phyloP scores from a whole-genome alignment of 75 land plant species.

The Sequoiadendron giganteum region DNA sequence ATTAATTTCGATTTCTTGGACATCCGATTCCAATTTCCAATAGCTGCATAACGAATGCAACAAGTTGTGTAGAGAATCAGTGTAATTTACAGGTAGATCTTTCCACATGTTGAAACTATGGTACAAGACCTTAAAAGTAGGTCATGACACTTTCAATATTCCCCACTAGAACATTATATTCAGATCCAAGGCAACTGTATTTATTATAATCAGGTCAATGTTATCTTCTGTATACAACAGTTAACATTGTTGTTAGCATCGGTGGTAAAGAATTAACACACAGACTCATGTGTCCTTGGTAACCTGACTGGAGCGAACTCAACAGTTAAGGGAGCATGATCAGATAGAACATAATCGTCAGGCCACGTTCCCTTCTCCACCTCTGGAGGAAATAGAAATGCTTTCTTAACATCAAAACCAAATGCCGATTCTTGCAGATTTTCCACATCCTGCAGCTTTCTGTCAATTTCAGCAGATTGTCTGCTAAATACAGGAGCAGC shows the following conservation, averaged over 20 bases:
- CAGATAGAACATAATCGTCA: constrained; percentile 76
- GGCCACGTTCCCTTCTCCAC: constrained; percentile 93
- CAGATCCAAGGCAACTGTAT: not conserved
- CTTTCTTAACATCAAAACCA: constrained; percentile 70
- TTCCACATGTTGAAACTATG: not conserved
- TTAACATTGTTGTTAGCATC: not conserved
- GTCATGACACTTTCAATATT: not conserved
- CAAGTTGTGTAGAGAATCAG: not conserved
- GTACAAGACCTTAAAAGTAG: not conserved
- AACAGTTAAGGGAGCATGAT: constrained; percentile 85
- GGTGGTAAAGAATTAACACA: not conserved
- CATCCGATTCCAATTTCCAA: not conserved
- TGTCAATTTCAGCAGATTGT: not conserved
- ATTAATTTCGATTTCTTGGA: not conserved
- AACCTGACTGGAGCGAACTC: constrained; percentile 40
- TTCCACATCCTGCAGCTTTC: not conserved
- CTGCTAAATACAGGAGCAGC: not conserved
- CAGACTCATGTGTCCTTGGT: not conserved
- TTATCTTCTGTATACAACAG: not conserved
- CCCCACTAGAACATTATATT: not conserved
- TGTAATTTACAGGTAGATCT: not conserved
- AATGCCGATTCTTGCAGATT: constrained; percentile 20
- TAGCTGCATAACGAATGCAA: not conserved
- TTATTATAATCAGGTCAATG: not conserved
- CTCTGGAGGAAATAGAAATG: constrained; percentile 78